A percentile compares a stretch with the other conserved stretches of the same genome.
phyloP scores from a whole-genome alignment of 257 asterid species.

The Schizonepeta tenuifolia region DNA sequence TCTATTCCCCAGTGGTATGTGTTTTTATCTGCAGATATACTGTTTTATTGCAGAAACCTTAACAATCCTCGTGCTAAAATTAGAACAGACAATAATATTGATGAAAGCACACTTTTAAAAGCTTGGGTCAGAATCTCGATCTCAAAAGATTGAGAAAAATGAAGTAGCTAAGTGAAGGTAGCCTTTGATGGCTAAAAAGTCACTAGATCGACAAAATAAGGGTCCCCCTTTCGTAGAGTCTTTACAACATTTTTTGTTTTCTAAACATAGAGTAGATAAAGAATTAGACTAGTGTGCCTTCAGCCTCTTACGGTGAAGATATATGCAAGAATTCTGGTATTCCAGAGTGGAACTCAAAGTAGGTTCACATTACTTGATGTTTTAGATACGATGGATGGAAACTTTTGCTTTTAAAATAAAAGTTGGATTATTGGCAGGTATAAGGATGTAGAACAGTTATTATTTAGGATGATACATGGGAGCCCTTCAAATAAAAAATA shows the following conservation, averaged over 20 bases:
- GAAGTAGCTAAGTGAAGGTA: conserved; percentile 2
- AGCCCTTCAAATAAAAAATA: neutral
- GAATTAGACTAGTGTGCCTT: neutral
- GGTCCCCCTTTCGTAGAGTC: neutral
- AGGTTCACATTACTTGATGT: neutral
- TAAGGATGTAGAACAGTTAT: too few relatives aligned
- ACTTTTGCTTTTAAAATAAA: neutral
- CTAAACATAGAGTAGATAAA: neutral
- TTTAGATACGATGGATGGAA: neutral
- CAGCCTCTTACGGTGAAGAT: neutral
- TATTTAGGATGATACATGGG: too few relatives aligned
- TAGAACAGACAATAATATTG: neutral
- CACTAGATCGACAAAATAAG: neutral
- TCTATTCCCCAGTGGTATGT: conserved; percentile 94
- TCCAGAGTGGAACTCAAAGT: neutral
- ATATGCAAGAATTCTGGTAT: neutral
- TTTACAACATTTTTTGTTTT: neutral
- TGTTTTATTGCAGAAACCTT: conserved; percentile 21
- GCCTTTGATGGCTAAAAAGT: conserved; percentile 11
- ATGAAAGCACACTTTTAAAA: neutral
- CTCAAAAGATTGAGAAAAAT: neutral
- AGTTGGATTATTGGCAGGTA: neutral
- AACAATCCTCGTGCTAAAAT: conserved; percentile 7
- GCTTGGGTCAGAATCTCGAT: conserved; percentile 4
- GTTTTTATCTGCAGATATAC: conserved; percentile 24